These are phyloP conservation scores for Wickerhamia fluorescens DNA, from an alignment of 805 yeast genomes.

Conservation along the genomic window DNA sequence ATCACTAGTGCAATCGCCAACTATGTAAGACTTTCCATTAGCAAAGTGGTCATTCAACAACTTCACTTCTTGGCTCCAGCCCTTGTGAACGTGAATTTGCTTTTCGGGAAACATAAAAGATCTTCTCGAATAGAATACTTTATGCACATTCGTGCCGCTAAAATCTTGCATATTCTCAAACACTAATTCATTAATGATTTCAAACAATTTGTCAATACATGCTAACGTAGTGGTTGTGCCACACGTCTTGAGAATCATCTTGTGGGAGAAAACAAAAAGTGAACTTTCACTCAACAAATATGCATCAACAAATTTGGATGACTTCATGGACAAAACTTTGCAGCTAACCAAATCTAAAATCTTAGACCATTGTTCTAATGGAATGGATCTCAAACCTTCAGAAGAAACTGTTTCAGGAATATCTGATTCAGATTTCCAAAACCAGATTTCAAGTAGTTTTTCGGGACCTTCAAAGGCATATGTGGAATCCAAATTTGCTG, in stretches of 20 bases:
- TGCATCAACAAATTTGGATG: slow-evolving; percentile 64
- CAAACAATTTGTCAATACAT: slow-evolving; percentile 62
- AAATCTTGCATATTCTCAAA: slow-evolving; percentile 18
- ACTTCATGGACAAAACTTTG: slow-evolving; percentile 75
- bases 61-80: slow-evolving; percentile 76
- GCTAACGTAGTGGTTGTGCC: slow-evolving; percentile 90
- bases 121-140: slow-evolving; percentile 85
- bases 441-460: slow-evolving; percentile 86
- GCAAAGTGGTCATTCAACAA: slow-evolving; percentile 61
- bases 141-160: slow-evolving; percentile 37
- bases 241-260: slow-evolving; percentile 84
- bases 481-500: slow-evolving; percentile 76
- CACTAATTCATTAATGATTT: slow-evolving; percentile 21
- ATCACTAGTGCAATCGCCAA: slow-evolving; percentile 66
- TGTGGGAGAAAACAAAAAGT: slow-evolving; percentile 81
- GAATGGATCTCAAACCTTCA: slow-evolving; percentile 56
- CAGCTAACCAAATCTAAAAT: slow-evolving; percentile 80
- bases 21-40: slow-evolving; percentile 58
- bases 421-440: slow-evolving; percentile 45
- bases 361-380: slow-evolving; percentile 59
- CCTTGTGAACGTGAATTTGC: slow-evolving; percentile 73
- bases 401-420: slow-evolving; percentile 28
- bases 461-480: slow-evolving; percentile 98
- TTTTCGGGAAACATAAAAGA: slow-evolving; percentile 87
- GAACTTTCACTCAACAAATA: slow-evolving; percentile 86